Conservation (phyloP, 495 filamentous ascomycete genomes). For the Aspergillus egyptiacus region DNA sequence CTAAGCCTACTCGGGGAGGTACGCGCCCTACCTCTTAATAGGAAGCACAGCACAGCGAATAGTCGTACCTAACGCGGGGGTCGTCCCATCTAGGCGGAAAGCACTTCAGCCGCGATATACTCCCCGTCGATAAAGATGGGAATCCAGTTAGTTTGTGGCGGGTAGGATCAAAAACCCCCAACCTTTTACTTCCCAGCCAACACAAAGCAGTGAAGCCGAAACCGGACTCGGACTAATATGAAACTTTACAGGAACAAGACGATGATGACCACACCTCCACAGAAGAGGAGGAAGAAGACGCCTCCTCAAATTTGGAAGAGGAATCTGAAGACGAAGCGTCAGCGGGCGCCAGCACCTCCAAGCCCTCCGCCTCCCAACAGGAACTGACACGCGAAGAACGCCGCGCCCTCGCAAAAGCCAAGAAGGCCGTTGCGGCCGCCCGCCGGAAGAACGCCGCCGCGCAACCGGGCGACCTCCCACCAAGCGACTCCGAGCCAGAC, state of each 20-base stretch:
- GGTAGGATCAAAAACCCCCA: constrained; percentile 35
- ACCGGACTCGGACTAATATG: neutral
- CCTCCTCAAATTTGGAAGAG: too few relatives aligned
- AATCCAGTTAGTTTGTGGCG: constrained; percentile 72
- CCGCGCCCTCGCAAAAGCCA: constrained; percentile 79
- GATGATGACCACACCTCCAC: constrained; percentile 37
- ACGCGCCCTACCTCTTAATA: constrained; percentile 19
- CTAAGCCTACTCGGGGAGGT: constrained; percentile 90
- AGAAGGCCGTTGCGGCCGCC: constrained; percentile 83
- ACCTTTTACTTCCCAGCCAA: neutral
- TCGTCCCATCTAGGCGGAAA: constrained; percentile 71
- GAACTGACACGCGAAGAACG: constrained; percentile 81
- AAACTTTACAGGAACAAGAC: constrained; percentile 37
- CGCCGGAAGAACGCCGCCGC: constrained; percentile 56
- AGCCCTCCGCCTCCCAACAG: neutral
- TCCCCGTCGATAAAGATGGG: constrained; percentile 79
- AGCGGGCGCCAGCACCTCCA: constrained; percentile 23
- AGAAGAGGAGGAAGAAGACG: constrained; percentile 36
- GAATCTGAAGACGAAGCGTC: constrained; percentile 40
- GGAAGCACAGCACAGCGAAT: neutral
- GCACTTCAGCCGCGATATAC: constrained; percentile 84
- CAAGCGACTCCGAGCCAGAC: constrained; percentile 61
- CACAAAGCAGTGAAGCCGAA: neutral
- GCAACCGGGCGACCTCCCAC: constrained; percentile 77
- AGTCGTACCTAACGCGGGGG: neutral